Percentiles rank a stretch among this genome's conserved stretches.
These are phyloP conservation scores for Ascosphaera apis DNA, from an alignment of 2,329 filamentous ascomycete species.

Conservation along the genomic window DNA sequence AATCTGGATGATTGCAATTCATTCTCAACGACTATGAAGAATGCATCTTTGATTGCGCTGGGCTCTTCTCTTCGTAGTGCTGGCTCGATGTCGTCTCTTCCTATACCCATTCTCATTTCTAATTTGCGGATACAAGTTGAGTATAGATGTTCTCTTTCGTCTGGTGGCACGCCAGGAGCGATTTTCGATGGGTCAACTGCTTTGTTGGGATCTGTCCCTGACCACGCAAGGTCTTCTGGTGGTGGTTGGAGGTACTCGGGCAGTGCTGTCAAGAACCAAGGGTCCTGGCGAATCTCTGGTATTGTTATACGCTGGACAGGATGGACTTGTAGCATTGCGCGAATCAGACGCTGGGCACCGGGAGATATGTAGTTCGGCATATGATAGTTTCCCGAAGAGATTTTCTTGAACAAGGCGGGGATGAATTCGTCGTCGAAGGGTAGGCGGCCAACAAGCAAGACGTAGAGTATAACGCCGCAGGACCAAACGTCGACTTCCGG, in stretches of 20 bases:
- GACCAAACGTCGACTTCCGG: constrained; percentile 86
- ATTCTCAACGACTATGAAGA: constrained; percentile 93
- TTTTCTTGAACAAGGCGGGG: constrained; percentile 91
- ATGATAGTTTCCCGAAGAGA: constrained; percentile 78
- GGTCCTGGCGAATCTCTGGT: constrained; percentile 73
- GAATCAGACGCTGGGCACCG: constrained; percentile 52
- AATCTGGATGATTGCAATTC: constrained; percentile 35
- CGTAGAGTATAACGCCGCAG: constrained; percentile 43
- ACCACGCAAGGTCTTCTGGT: constrained; percentile 77
- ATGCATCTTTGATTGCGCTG: constrained; percentile 95
- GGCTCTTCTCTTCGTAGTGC: constrained; percentile 79
- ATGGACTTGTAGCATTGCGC: constrained; percentile 85
- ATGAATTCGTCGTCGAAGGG: constrained; percentile 91
- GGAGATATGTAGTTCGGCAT: constrained; percentile 77
- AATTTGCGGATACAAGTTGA: constrained; percentile 86
- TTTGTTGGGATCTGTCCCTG: constrained; percentile 80
- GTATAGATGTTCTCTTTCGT: constrained; percentile 73
- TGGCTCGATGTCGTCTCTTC: constrained; percentile 82
- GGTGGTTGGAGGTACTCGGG: constrained; percentile 70
- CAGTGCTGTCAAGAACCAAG: constrained; percentile 79
- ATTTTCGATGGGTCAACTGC: constrained; percentile 67
- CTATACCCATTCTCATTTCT: constrained; percentile 95
- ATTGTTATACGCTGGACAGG: constrained; percentile 87
- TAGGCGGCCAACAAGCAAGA: constrained; percentile 41
- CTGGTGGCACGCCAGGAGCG: constrained; percentile 52